Evolutionary conservation across 192 early-diverging fungal species (phyloP).

Genomic region (Rhizophagus clarus): DNA sequence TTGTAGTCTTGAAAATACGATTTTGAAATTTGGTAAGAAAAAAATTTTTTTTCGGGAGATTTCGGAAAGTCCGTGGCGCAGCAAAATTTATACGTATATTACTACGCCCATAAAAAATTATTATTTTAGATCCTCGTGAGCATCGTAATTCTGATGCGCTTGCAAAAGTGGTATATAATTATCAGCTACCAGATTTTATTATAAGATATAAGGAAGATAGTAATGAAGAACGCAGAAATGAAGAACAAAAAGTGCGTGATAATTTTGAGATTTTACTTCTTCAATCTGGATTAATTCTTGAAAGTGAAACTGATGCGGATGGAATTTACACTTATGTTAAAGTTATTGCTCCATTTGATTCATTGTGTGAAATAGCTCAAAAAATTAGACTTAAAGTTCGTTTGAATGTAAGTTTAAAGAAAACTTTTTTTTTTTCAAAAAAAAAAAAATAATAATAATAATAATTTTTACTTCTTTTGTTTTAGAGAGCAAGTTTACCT

Average conservation of each 20-base stretch:
- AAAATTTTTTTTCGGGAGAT: conserved; percentile 3
- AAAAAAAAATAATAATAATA: no score
- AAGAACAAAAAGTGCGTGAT: conserved; percentile 23
- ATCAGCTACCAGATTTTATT: conserved; percentile 45
- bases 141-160: conserved; percentile 35
- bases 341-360: conserved; percentile 44
- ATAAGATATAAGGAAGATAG: conserved; percentile 41
- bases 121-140: not conserved
- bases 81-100: not conserved
- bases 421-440: conserved; percentile 24
- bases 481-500: not conserved
- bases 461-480: not conserved
- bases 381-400: conserved; percentile 38
- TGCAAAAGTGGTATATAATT: conserved; percentile 42
- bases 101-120: not conserved
- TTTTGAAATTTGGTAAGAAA: conserved; percentile 39
- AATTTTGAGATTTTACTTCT: conserved; percentile 46
- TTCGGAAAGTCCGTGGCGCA: not conserved
- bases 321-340: conserved; percentile 45
- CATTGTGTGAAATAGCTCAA: conserved; percentile 46
- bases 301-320: conserved; percentile 41
- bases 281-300: conserved; percentile 40
- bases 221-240: conserved; percentile 22
- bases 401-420: conserved; percentile 34
- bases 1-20: conserved; percentile 34